These are phyloP conservation scores for Tulasnella sp. DNA, from an alignment of 768 basidiomycete genomes.

Conservation along the genomic window DNA sequence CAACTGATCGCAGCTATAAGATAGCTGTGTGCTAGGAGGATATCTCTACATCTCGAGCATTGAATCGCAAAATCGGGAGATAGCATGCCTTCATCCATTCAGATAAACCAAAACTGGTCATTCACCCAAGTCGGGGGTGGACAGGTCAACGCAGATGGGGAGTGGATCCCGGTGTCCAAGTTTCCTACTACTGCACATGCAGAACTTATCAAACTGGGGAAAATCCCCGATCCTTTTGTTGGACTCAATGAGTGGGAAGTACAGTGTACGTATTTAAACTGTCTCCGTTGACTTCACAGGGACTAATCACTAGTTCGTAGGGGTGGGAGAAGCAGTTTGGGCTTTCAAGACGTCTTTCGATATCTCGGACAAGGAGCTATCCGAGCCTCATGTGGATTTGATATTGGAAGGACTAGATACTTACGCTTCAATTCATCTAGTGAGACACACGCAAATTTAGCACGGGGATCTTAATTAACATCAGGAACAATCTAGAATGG, in stretches of 20 bases:
- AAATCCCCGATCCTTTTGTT: constrained; percentile 60
- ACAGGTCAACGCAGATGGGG: constrained; percentile 42
- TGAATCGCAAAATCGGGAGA: no score
- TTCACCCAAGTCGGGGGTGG: constrained; percentile 58
- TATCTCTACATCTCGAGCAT: background rate
- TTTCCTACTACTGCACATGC: constrained; percentile 84
- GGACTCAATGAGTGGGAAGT: constrained; percentile 81
- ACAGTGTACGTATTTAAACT: constrained; percentile 47
- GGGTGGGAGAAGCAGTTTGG: constrained; percentile 86
- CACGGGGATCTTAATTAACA: background rate
- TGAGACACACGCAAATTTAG: constrained; percentile 25
- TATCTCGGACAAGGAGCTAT: constrained; percentile 36
- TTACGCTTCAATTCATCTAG: constrained; percentile 59
- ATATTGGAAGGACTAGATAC: constrained; percentile 90
- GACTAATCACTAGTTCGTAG: constrained; percentile 28
- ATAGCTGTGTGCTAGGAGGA: no score
- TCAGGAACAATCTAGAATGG: constrained; percentile 46
- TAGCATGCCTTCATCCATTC: constrained; percentile 18
- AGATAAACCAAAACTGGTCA: constrained; percentile 40
- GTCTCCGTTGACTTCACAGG: background rate
- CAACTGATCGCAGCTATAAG: no score
- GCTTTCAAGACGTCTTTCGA: constrained; percentile 57
- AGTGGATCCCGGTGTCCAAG: constrained; percentile 50
- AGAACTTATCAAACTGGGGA: constrained; percentile 59
- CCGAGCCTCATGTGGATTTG: constrained; percentile 45